Evolutionary conservation across 768 basidiomycete species (phyloP).

Genomic region (Ramaria rubella): DNA sequence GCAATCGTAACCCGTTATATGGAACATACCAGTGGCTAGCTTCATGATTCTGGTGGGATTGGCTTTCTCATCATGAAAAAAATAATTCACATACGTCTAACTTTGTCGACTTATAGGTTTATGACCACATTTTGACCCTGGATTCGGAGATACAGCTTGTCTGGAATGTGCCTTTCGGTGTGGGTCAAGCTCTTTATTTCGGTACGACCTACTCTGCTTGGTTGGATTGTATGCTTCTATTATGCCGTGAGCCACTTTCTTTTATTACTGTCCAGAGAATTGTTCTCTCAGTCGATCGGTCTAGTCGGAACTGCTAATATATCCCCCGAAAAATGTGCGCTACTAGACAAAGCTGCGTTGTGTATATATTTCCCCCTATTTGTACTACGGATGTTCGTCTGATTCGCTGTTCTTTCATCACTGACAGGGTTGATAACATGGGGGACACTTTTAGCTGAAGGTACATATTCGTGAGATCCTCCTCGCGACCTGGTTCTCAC

Average conservation of each 20-base stretch:
- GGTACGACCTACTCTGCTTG: conserved; percentile 3
- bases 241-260: background rate
- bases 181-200: conserved; percentile 6
- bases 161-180: background rate
- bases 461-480: background rate
- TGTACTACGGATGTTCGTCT: background rate
- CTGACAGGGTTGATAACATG: background rate
- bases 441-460: background rate
- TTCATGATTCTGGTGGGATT: background rate
- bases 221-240: background rate
- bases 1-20: too few species aligned
- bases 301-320: background rate
- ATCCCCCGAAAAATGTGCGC: background rate
- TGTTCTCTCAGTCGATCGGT: background rate
- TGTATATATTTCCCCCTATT: background rate
- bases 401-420: background rate
- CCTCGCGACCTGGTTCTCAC: background rate
- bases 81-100: background rate
- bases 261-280: background rate
- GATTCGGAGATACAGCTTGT: conserved; percentile 1
- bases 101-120: background rate
- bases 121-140: conserved; percentile 6
- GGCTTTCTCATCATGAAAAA: too few species aligned
- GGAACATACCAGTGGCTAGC: background rate
- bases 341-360: background rate